Evolutionary conservation across 768 basidiomycete genomes (phyloP).

Genomic region (Mycena maculata): DNA sequence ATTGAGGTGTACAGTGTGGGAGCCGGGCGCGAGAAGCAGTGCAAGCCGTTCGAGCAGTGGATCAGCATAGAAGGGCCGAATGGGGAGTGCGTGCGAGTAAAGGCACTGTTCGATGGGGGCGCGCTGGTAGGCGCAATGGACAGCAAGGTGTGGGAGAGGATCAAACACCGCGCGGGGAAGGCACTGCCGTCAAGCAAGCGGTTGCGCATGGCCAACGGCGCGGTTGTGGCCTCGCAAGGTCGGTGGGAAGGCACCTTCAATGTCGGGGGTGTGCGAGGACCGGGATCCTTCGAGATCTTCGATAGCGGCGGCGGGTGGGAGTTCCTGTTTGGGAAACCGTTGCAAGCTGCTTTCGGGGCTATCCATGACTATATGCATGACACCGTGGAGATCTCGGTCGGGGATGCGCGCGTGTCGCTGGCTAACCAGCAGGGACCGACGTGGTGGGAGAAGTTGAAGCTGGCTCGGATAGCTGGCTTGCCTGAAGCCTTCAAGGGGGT

Average conservation of each 20-base stretch:
- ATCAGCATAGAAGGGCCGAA: constrained; percentile 30
- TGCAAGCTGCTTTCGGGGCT: constrained; percentile 28
- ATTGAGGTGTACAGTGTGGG: constrained; percentile 29
- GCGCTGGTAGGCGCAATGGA: constrained; percentile 46
- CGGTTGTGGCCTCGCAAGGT: constrained; percentile 32
- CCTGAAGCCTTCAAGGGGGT: constrained; percentile 15
- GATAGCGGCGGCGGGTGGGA: too few relatives aligned
- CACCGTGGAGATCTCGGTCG: constrained; percentile 11
- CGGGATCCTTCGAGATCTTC: too few relatives aligned
- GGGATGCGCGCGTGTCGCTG: not conserved
- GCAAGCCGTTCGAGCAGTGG: constrained; percentile 39
- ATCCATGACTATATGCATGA: constrained; percentile 32
- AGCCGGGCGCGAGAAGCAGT: constrained; percentile 2
- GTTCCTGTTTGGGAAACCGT: too few relatives aligned
- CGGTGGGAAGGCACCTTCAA: constrained; percentile 36
- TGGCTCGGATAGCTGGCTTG: not conserved
- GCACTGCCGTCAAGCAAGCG: too few relatives aligned
- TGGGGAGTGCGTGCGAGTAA: constrained; percentile 33
- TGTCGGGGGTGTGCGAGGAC: constrained; percentile 14
- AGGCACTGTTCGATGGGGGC: constrained; percentile 44
- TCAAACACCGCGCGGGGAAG: constrained; percentile 24
- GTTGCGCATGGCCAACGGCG: constrained; percentile 50
- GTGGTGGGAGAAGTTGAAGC: not conserved
- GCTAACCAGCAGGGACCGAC: not conserved
- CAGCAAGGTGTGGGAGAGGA: constrained; percentile 24